A percentile compares a stretch with the other conserved stretches of the same genome.
Evolutionary conservation across 139 green algal genomes (phyloP).

Genomic region (Micractinium sp.): DNA sequence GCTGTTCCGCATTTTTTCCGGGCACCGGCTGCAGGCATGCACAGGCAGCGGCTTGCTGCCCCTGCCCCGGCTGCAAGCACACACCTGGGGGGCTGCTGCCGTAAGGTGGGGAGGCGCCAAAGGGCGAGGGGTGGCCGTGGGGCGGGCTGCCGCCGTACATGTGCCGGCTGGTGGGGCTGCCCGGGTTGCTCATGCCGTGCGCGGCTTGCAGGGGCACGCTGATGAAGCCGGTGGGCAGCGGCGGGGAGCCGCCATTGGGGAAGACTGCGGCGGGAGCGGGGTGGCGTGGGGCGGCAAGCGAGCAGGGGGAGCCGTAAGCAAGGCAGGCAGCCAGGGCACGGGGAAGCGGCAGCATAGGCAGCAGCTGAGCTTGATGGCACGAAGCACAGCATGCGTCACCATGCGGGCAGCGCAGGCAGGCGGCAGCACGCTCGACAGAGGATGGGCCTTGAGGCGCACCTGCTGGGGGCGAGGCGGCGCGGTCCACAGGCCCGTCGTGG

Average conservation of each 20-base stretch:
- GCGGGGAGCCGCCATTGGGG: conserved; percentile 43
- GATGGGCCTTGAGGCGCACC: background rate
- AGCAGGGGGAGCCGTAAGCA: background rate
- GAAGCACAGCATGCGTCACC: no score
- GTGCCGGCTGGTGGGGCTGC: conserved; percentile 16
- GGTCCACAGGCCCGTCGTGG: background rate
- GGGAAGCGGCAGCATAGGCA: background rate
- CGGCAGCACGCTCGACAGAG: background rate
- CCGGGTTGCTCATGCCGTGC: conserved; percentile 7
- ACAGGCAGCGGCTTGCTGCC: background rate
- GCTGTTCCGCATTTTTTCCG: background rate
- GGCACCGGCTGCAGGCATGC: no score
- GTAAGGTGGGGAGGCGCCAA: conserved; percentile 29
- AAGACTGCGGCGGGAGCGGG: conserved; percentile 15
- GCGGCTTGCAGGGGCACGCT: conserved; percentile 1
- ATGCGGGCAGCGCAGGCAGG: background rate
- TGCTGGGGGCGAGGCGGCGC: conserved; percentile 23
- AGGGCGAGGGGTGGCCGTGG: conserved; percentile 12
- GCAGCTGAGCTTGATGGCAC: background rate
- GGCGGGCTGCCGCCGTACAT: conserved; percentile 36
- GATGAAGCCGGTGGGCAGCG: conserved; percentile 50
- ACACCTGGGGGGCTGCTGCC: conserved; percentile 21
- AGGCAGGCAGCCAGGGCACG: background rate
- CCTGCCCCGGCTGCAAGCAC: no score
- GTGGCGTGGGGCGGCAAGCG: background rate